Conservation (phyloP, 305 asterid genomes). For the Solanum hybrid region DNA sequence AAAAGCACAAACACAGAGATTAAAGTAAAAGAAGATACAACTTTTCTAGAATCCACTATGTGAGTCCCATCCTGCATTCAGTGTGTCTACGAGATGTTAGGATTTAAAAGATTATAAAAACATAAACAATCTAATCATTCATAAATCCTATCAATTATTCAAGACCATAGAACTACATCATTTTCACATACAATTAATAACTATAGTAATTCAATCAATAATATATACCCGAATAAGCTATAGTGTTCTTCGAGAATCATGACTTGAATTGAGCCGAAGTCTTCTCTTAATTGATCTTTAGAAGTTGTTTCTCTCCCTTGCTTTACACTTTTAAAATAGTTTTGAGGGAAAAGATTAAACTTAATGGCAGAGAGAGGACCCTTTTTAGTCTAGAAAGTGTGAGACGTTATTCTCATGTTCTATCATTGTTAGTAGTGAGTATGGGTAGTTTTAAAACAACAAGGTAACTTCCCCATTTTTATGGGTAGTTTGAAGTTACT, state of each 20-base stretch:
- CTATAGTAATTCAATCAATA: background rate
- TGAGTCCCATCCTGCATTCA: background rate
- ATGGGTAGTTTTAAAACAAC: background rate
- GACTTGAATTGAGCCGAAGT: background rate
- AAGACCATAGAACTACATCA: background rate
- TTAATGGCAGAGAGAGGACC: background rate
- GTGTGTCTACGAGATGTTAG: background rate
- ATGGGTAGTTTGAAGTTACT: background rate
- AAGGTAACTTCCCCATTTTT: background rate
- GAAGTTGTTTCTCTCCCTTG: background rate
- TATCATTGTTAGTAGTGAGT: background rate
- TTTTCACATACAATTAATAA: background rate
- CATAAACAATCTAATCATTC: background rate
- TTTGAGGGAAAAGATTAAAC: background rate
- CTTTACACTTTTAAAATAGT: background rate
- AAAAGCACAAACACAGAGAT: background rate
- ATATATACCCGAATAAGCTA: too few relatives aligned
- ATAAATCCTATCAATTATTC: background rate
- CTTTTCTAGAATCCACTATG: background rate
- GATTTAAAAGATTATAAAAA: background rate
- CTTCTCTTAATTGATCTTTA: background rate
- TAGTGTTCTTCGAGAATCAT: background rate
- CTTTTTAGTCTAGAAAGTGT: background rate
- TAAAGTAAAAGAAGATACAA: background rate
- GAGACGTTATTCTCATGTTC: background rate